phyloP scores from a whole-genome alignment of 352 stramenopile genomes.

The Aphanomyces astaci region DNA sequence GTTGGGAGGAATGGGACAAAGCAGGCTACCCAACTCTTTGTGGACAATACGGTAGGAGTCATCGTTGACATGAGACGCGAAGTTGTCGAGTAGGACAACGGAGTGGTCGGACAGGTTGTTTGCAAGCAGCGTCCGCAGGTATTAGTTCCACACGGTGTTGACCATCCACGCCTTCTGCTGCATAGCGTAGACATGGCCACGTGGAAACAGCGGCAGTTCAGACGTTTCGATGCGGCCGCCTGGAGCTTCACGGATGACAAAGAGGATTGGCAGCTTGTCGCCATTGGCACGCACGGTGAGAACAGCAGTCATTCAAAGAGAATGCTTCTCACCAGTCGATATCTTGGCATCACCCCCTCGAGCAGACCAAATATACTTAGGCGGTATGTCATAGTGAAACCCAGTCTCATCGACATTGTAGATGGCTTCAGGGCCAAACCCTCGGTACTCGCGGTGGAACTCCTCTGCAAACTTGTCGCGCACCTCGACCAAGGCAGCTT shows the following conservation, averaged over 20 bases:
- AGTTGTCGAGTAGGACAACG: neutral
- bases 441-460: neutral
- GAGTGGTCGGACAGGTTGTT: neutral
- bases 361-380: conserved; percentile 9
- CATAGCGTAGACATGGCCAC: conserved; percentile 22
- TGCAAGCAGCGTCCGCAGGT: neutral
- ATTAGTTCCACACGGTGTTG: neutral
- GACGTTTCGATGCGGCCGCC: conserved; percentile 22
- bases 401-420: conserved; percentile 26
- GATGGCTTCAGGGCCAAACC: neutral
- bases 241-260: conserved; percentile 21
- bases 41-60: neutral
- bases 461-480: neutral
- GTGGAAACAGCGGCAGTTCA: conserved; percentile 21
- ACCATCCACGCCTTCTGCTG: conserved; percentile 30
- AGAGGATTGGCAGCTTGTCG: conserved; percentile 26
- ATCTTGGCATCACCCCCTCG: conserved; percentile 21
- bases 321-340: conserved; percentile 18
- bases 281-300: conserved; percentile 23
- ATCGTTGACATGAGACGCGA: neutral
- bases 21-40: neutral
- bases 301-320: conserved; percentile 19
- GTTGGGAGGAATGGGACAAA: neutral
- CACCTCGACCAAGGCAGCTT: neutral
- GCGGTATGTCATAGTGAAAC: no score